A percentile compares a stretch with the other conserved stretches of the same genome.
These are phyloP conservation scores for Turritis glabra DNA, from an alignment of 345 rosid genomes.

Conservation along the genomic window DNA sequence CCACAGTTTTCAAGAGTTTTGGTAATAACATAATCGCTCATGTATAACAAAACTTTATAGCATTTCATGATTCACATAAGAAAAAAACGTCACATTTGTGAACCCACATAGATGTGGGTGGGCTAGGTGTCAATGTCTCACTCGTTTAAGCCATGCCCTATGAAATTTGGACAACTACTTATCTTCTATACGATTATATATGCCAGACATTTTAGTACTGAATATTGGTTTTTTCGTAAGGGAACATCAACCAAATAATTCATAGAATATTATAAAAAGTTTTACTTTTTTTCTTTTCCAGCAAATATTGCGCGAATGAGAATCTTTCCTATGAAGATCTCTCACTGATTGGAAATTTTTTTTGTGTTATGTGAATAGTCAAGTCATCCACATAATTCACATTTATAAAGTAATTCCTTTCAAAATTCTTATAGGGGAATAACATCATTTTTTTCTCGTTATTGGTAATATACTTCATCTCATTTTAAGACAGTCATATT, in stretches of 20 bases:
- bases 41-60: conserved; percentile 7
- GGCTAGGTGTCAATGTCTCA: conserved; percentile 32
- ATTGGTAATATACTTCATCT: not conserved
- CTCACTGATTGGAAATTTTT: conserved; percentile 25
- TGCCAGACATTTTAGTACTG: conserved; percentile 27
- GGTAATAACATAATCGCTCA: not conserved
- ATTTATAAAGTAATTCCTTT: not conserved
- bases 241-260: conserved; percentile 23
- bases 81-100: conserved; percentile 14
- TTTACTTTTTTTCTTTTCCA: not conserved
- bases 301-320: conserved; percentile 26
- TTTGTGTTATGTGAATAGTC: conserved; percentile 25
- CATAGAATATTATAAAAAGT: conserved; percentile 8
- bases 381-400: conserved; percentile 17
- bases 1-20: not conserved
- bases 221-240: conserved; percentile 7
- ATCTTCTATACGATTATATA: conserved; percentile 12
- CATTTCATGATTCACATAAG: conserved; percentile 20
- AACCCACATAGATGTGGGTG: conserved; percentile 20
- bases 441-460: not conserved
- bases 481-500: no score
- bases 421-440: not conserved
- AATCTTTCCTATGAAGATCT: conserved; percentile 35
- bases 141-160: conserved; percentile 15
- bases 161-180: conserved; percentile 33